Percentiles rank a stretch among this genome's conserved stretches.
phyloP scores from a whole-genome alignment of 116 monocot genomes.

The Cymodocea nodosa region DNA sequence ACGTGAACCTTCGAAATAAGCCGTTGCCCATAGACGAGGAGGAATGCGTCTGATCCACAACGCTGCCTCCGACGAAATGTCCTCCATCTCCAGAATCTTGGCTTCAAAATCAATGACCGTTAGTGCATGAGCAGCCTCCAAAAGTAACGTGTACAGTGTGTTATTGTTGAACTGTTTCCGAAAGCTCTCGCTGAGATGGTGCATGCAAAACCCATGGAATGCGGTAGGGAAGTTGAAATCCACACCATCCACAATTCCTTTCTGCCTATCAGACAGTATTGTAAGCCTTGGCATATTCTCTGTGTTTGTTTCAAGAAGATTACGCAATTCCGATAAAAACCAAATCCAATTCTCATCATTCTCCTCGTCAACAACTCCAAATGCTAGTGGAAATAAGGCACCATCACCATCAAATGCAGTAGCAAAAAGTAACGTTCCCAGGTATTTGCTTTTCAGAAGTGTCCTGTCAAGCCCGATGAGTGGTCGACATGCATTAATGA shows the following conservation, averaged over 20 bases:
- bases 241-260: constrained; percentile 81
- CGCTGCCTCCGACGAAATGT: constrained; percentile 64
- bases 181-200: constrained; percentile 79
- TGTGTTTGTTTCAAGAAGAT: constrained; percentile 72
- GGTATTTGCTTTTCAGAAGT: constrained; percentile 84
- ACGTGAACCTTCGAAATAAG: constrained; percentile 84
- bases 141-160: constrained; percentile 63
- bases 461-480: constrained; percentile 83
- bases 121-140: constrained; percentile 85
- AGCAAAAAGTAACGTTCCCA: constrained; percentile 87
- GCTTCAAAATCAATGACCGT: constrained; percentile 80
- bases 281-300: constrained; percentile 98
- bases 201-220: constrained; percentile 92
- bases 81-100: constrained; percentile 83
- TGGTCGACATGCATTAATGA: constrained; percentile 82
- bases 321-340: constrained; percentile 84
- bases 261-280: constrained; percentile 72
- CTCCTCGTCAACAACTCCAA: constrained; percentile 94
- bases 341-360: constrained; percentile 95
- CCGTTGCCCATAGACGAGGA: constrained; percentile 84
- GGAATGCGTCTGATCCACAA: constrained; percentile 72
- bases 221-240: constrained; percentile 92
- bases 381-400: constrained; percentile 81
- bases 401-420: constrained; percentile 94
- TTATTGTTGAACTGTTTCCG: constrained; percentile 74